Conservation (phyloP, 2,329 filamentous ascomycete genomes). For the Metarhizium guizhouense region DNA sequence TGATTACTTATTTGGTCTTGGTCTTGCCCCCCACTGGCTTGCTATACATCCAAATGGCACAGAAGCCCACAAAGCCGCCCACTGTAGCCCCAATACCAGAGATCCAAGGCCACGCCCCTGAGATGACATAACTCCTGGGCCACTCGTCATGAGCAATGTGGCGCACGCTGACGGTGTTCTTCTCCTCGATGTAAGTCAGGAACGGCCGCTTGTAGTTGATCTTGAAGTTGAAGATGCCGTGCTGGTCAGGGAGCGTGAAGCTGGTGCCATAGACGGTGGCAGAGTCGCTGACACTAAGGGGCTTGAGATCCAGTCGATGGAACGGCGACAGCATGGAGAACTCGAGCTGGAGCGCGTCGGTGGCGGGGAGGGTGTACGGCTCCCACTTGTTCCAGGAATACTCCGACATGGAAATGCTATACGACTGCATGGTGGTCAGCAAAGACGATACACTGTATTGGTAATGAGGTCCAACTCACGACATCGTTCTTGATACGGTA, state of each 20-base stretch:
- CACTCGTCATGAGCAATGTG: slow-evolving; percentile 98
- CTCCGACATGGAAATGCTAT: slow-evolving; percentile 82
- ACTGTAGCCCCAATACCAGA: slow-evolving; percentile 78
- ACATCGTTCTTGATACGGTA: slow-evolving; percentile 97
- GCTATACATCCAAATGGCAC: slow-evolving; percentile 76
- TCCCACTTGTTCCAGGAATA: slow-evolving; percentile 65
- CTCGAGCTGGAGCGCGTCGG: slow-evolving; percentile 81
- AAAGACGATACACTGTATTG: neutral
- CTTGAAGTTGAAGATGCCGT: slow-evolving; percentile 98
- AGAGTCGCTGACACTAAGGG: slow-evolving; percentile 46
- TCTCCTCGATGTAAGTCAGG: slow-evolving; percentile 82
- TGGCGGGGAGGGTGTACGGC: slow-evolving; percentile 61
- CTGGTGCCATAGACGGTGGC: slow-evolving; percentile 63
- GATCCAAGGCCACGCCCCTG: slow-evolving; percentile 91
- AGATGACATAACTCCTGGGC: slow-evolving; percentile 83
- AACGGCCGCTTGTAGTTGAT: slow-evolving; percentile 97
- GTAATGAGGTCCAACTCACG: slow-evolving; percentile 47
- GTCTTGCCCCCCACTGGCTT: slow-evolving; percentile 30
- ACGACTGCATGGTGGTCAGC: slow-evolving; percentile 46
- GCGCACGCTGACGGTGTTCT: slow-evolving; percentile 86
- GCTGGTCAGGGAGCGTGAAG: slow-evolving; percentile 88
- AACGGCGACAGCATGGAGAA: slow-evolving; percentile 99
- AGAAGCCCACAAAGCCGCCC: slow-evolving; percentile 75
- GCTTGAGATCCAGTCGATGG: slow-evolving; percentile 70
- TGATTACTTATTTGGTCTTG: slow-evolving; percentile 20